Evolutionary conservation across 352 stramenopile species (phyloP).

Genomic region (Phytopythium litorale): DNA sequence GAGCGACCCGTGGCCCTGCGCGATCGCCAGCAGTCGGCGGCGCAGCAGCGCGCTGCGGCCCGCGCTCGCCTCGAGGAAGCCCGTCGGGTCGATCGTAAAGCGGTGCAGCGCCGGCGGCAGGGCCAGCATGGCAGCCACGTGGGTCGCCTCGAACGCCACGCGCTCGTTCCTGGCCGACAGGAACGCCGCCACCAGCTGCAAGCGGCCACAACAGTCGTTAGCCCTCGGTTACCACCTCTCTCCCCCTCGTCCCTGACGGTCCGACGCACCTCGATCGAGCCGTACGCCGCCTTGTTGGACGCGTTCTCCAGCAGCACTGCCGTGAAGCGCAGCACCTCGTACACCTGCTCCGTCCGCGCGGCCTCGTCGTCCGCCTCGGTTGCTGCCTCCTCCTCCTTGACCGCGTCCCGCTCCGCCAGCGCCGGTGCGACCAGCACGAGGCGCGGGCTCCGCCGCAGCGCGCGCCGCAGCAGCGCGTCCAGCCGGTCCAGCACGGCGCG

Average conservation of each 20-base stretch:
- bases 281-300: constrained; percentile 72
- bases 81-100: constrained; percentile 50
- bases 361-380: constrained; percentile 4
- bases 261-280: constrained; percentile 39
- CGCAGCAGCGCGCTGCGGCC: constrained; percentile 39
- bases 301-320: constrained; percentile 79
- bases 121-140: constrained; percentile 68
- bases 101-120: constrained; percentile 67
- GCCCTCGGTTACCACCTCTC: background rate
- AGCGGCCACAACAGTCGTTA: background rate
- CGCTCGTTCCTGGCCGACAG: constrained; percentile 66
- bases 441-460: constrained; percentile 33
- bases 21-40: constrained; percentile 50
- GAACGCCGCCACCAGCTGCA: constrained; percentile 29
- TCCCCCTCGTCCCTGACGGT: background rate
- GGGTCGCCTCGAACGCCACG: constrained; percentile 63
- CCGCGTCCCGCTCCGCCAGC: background rate
- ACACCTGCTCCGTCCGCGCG: constrained; percentile 51
- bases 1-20: constrained; percentile 33
- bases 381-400: background rate
- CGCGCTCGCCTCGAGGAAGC: constrained; percentile 35
- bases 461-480: constrained; percentile 37
- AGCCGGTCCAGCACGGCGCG: constrained; percentile 49
- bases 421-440: constrained; percentile 34
- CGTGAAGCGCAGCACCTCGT: constrained; percentile 69